A percentile compares a stretch with the other conserved stretches of the same genome.
These are phyloP conservation scores for Geranium incanum DNA, from an alignment of 441 rosid genomes.

Conservation along the genomic window DNA sequence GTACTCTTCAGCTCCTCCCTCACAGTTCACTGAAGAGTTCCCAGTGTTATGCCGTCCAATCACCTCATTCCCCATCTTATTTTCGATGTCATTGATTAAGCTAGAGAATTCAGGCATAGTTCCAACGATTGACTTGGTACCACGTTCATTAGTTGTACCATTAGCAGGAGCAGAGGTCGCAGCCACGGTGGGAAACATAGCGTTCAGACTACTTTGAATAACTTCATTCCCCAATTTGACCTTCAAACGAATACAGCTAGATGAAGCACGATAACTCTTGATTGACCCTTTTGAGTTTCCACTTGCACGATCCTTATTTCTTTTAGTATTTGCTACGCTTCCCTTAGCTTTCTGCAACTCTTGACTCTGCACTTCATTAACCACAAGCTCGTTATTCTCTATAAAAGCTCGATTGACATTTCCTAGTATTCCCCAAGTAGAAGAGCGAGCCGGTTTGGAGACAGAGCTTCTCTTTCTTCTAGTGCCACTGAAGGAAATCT, in stretches of 20 bases:
- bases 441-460: slow-evolving; percentile 57
- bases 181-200: slow-evolving; percentile 35
- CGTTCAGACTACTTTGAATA: slow-evolving; percentile 33
- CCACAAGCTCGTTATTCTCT: slow-evolving; percentile 31
- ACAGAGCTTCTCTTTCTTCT: slow-evolving; percentile 66
- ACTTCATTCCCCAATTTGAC: slow-evolving; percentile 66
- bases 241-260: slow-evolving; percentile 56
- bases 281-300: slow-evolving; percentile 32
- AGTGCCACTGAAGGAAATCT: slow-evolving; percentile 34
- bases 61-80: slow-evolving; percentile 31
- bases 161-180: slow-evolving; percentile 32
- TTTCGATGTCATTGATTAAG: slow-evolving; percentile 23
- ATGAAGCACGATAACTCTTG: slow-evolving; percentile 33
- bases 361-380: slow-evolving; percentile 32
- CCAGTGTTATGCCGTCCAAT: slow-evolving; percentile 9
- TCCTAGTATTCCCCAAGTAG: slow-evolving; percentile 55
- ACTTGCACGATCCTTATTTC: slow-evolving; percentile 25
- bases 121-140: slow-evolving; percentile 23
- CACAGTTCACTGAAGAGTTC: not conserved
- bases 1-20: slow-evolving; percentile 2
- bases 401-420: slow-evolving; percentile 42
- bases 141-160: slow-evolving; percentile 22
- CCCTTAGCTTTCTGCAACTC: slow-evolving; percentile 32
- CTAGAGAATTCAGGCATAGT: slow-evolving; percentile 30
- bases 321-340: slow-evolving; percentile 31